Evolutionary conservation across 768 basidiomycete species (phyloP), one percentile per base, ranked within the genome.

Genomic region (Auricularia auricula-judae): DNA sequence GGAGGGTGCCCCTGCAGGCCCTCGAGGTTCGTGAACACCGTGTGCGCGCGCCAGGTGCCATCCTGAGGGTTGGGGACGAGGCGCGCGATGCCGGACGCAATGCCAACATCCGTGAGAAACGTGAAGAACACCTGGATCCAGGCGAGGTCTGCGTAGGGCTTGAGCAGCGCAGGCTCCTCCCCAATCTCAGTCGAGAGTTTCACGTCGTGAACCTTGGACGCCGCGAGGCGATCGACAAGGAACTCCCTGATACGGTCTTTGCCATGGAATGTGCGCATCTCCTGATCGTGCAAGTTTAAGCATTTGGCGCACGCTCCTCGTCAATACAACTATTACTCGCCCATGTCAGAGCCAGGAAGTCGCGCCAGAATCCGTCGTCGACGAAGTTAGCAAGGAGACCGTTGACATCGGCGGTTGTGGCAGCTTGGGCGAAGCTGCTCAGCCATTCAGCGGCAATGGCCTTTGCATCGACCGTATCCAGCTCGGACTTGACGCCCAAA

Each of bases 341-440:
- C 84, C 84, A 86, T 18, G 86, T 86, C 63, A 87, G 76, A 0
- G 82, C 78, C n/a, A 85, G 78, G 62, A 81, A 75, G 67, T 87
- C 86, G 12, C 84, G 74, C 86, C 85, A 87, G 65, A 80, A 81
- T 3, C 76, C 76, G 56, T 70, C 71, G 23, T 73, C 71, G 36
- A 77, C 63, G 56, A 76, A 69, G 12, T 78, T 69, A 14, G 69
- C 68, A n/a, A 76, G 65, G 43, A 83, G 60, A 3, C 62, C 68
- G 3, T 71, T 66, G 3, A 71, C 63, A 36, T 70, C 36, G 14
- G 11, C 39, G 2, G 34, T 21, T n/a, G 64, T 35, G 56, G 64
- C 54, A 18, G 65, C 66, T 43, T 59, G 54, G 58, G 66, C 64
- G 68, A 84, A 80, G 4, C 72, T 68, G n/a, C 68, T 47, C 63